Conservation (phyloP, 345 rosid genomes). For the Eucalyptus tenuipes region DNA sequence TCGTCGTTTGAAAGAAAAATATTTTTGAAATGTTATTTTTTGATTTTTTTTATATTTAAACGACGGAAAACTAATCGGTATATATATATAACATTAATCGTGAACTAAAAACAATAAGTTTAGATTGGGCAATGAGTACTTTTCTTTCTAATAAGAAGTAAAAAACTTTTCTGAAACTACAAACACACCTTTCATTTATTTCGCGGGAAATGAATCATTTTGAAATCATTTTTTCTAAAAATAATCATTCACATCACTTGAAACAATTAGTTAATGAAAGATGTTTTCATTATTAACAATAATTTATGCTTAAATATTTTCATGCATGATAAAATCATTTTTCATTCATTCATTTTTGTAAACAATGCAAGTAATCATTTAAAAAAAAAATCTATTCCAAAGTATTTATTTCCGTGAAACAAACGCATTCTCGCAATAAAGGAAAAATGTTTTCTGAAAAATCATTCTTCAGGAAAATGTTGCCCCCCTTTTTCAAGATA, state of each 20-base stretch:
- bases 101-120: not conserved
- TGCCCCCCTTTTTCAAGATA: too few species aligned
- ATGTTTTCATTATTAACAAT: rapidly evolving
- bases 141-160: not conserved
- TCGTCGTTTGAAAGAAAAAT: too few species aligned
- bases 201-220: not conserved
- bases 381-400: not conserved
- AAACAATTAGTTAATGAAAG: not conserved
- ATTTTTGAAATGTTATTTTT: not conserved
- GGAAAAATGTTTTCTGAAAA: not conserved
- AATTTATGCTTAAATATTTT: not conserved
- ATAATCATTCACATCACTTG: not conserved
- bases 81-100: not conserved
- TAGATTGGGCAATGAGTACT: not conserved
- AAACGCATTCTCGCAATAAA: not conserved
- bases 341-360: not conserved
- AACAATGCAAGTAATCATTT: rapidly evolving
- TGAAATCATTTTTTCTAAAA: not conserved
- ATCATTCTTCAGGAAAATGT: not conserved
- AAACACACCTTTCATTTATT: not conserved
- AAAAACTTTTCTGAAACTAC: not conserved
- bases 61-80: rapidly evolving
- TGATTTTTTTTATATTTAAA: rapidly evolving
- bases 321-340: not conserved
- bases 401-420: not conserved